Base-by-base conservation (phyloP, 495 filamentous ascomycete genomes). In the Chlorociboria aeruginascens region DNA sequence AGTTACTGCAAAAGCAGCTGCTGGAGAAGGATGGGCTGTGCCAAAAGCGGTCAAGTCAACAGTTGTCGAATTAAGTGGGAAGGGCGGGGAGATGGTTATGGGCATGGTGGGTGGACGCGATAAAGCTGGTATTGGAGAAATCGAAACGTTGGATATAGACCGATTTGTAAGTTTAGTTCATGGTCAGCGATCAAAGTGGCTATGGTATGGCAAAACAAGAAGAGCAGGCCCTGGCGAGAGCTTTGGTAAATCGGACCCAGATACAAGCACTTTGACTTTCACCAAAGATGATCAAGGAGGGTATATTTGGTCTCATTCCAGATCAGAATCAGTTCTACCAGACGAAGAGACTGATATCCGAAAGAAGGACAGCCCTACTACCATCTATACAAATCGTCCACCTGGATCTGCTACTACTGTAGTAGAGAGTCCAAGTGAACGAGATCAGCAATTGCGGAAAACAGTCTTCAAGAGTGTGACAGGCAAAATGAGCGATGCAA, bases 31-130 rank as follows among this genome's bases (percentile, higher is more conserved):
- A 33, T 71, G 76, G 76, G 85, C 79, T 6, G 78, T 89, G 14
- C 85, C 85, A 30, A 86, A 86, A 57, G 89, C 90, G 13, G 85
- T 98, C 50, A 97, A 96, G 59, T 93, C 87, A 7, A 95, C 90
- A 2, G 82, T 96, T 50, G 89, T 86, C 7, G 92, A 97, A 62
- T 77, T 98, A 31, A 83, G 87, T 50, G 92, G 92, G n/a, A 95
- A 96, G 62, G 83, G 90, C 38, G 86, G 87, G 31, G 88, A 95
- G 57, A 85, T 96, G 71, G 82, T 94, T 40, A 86, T 92, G 69
- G 86, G 83, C 4, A 92, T 90, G 81, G 87, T 94, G 11, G 20
- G 20, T 25, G 83, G 85, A n/a, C 82, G 81, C 20, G 89, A 94
- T 51, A 90, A 92, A 63, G 86, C 77, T 33, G 83, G 86, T 28